Percentiles rank a stretch among this genome's conserved stretches.
phyloP scores from a whole-genome alignment of 768 basidiomycete genomes.

The Termitomyces sp. region DNA sequence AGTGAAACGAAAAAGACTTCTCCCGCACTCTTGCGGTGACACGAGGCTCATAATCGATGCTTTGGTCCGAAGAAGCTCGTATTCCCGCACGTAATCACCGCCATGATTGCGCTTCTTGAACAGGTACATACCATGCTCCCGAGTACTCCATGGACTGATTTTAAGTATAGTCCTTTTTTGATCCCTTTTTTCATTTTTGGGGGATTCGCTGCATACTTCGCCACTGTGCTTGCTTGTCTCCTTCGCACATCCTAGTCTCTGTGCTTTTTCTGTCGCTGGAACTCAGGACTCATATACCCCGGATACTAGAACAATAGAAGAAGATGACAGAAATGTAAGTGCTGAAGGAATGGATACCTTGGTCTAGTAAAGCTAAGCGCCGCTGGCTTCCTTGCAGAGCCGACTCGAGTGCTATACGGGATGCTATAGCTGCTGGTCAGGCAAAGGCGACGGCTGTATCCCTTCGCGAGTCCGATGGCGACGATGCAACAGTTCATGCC shows the following conservation, averaged over 20 bases:
- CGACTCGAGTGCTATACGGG: slow-evolving; percentile 20
- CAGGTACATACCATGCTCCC: slow-evolving; percentile 21
- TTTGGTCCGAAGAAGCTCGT: neutral
- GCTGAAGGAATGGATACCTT: neutral
- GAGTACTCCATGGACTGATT: slow-evolving; percentile 24
- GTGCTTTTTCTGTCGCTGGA: neutral
- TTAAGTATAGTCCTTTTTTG: slow-evolving; percentile 14
- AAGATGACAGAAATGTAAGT: slow-evolving; percentile 16
- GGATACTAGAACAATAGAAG: too few species aligned
- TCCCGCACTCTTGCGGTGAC: slow-evolving; percentile 7
- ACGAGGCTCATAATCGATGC: neutral
- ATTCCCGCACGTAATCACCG: slow-evolving; percentile 15
- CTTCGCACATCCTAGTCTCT: slow-evolving; percentile 9
- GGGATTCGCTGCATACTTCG: neutral
- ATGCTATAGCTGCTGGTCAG: slow-evolving; percentile 17
- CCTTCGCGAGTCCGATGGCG: slow-evolving; percentile 19
- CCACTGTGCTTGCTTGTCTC: slow-evolving; percentile 9
- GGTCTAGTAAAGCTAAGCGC: neutral
- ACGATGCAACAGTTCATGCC: slow-evolving; percentile 18
- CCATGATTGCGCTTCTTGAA: slow-evolving; percentile 24
- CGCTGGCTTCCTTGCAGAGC: slow-evolving; percentile 18
- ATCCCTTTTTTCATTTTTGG: slow-evolving; percentile 16
- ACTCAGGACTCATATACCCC: too few species aligned
- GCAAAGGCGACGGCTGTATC: slow-evolving; percentile 15
- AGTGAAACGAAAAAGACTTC: neutral